Evolutionary conservation across 768 basidiomycete genomes (phyloP).

Genomic region (Kwoniella sp.): DNA sequence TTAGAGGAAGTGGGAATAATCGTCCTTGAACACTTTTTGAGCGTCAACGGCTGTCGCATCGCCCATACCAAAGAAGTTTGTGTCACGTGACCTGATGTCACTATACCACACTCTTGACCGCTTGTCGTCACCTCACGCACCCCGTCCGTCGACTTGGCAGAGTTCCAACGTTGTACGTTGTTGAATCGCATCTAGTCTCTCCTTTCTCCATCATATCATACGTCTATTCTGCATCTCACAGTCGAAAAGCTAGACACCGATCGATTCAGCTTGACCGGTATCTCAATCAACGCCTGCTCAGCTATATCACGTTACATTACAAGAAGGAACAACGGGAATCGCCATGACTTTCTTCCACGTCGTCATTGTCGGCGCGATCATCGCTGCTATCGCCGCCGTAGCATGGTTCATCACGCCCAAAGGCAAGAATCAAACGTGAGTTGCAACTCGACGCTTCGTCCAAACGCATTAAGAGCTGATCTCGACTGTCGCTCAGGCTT

Average conservation of each 20-base stretch:
- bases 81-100: not conserved
- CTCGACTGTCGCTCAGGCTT: slow-evolving; percentile 61
- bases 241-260: too few species aligned
- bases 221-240: too few species aligned
- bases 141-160: too few species aligned
- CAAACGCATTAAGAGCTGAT: slow-evolving; percentile 22
- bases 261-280: too few species aligned
- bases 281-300: not conserved
- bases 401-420: slow-evolving; percentile 75
- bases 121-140: not conserved
- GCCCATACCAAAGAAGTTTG: not conserved
- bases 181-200: not conserved
- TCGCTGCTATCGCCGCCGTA: slow-evolving; percentile 66
- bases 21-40: too few species aligned
- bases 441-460: slow-evolving; percentile 22
- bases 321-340: not conserved
- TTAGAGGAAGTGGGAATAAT: too few species aligned
- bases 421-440: slow-evolving; percentile 86
- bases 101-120: too few species aligned
- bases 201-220: not conserved
- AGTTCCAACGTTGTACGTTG: too few species aligned
- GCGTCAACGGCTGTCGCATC: too few species aligned
- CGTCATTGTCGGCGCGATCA: slow-evolving; percentile 67
- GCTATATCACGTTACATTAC: not conserved
- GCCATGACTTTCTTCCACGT: slow-evolving; percentile 63